Evolutionary conservation across 495 filamentous ascomycete species (phyloP).

Genomic region (Tetracladium marchalianum): DNA sequence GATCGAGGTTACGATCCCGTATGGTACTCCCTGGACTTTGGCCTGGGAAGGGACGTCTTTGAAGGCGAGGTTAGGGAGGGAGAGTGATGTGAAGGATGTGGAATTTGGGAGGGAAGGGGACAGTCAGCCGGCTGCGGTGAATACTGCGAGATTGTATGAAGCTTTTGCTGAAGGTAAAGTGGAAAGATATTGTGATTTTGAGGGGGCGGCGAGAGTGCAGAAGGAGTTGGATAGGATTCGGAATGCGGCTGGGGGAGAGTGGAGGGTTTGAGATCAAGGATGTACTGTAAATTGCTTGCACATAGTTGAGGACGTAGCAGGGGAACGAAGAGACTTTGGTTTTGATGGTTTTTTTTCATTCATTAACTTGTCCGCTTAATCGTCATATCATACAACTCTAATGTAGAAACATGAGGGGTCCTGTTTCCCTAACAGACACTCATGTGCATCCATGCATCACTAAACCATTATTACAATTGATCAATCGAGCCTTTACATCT

Average conservation of each 20-base stretch:
- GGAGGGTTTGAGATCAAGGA: not conserved
- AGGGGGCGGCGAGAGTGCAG: constrained; percentile 1
- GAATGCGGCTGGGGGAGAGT: not conserved
- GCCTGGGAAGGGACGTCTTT: not conserved
- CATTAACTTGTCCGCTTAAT: no score
- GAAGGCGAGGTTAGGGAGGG: not conserved
- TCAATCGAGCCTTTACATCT: not conserved
- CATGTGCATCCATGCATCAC: no score
- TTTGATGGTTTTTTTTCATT: no score
- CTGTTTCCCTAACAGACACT: no score
- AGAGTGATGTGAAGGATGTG: not conserved
- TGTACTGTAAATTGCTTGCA: no score
- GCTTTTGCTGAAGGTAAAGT: constrained; percentile 2
- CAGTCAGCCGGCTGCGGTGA: not conserved
- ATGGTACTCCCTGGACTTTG: not conserved
- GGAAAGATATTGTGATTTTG: constrained; percentile 1
- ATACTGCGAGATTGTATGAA: constrained; percentile 1
- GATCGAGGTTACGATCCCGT: no score
- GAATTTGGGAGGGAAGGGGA: not conserved
- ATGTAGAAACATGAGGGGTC: no score
- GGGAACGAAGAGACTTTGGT: no score
- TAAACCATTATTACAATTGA: no score
- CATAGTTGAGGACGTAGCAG: no score
- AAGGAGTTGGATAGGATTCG: constrained; percentile 4
- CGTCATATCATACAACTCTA: no score